Percentiles rank a stretch among this genome's conserved stretches.
Evolutionary conservation across 2,329 filamentous ascomycete genomes (phyloP).

Genomic region (Verticillium tricorpus): DNA sequence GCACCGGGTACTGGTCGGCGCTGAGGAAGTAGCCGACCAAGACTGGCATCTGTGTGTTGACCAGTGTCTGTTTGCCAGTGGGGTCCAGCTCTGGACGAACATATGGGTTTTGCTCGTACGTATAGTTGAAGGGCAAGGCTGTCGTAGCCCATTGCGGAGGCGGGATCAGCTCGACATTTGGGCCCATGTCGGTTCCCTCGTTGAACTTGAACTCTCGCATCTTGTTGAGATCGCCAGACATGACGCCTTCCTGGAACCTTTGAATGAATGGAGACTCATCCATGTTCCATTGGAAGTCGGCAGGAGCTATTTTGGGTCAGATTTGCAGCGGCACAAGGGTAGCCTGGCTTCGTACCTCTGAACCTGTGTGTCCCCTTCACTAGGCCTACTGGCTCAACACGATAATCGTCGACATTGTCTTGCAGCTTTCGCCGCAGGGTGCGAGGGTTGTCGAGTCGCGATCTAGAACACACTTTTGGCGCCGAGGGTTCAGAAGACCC

Average conservation of each 20-base stretch:
- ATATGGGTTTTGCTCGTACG: conserved; percentile 81
- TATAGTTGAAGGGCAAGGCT: conserved; percentile 70
- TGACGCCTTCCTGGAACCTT: conserved; percentile 64
- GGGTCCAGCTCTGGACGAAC: conserved; percentile 59
- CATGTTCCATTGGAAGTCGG: conserved; percentile 82
- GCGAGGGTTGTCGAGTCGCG: conserved; percentile 47
- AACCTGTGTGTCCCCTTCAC: conserved; percentile 83
- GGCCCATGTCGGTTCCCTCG: conserved; percentile 48
- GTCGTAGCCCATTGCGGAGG: conserved; percentile 75
- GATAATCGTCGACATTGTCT: conserved; percentile 66
- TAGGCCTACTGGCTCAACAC: conserved; percentile 64
- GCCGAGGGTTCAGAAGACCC: conserved; percentile 16
- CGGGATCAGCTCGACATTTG: conserved; percentile 68
- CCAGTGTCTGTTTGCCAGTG: conserved; percentile 45
- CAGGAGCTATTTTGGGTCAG: conserved; percentile 48
- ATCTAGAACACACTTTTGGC: conserved; percentile 34
- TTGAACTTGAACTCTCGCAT: conserved; percentile 57
- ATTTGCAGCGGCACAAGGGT: background rate
- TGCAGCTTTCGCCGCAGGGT: conserved; percentile 58
- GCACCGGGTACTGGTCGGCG: conserved; percentile 57
- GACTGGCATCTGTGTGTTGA: conserved; percentile 57
- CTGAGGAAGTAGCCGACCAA: conserved; percentile 55
- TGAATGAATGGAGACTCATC: conserved; percentile 64
- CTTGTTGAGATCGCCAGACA: conserved; percentile 57
- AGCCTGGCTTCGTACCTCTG: conserved; percentile 47